These are phyloP conservation scores for Scheffersomyces segobiensis DNA, from an alignment of 1,139 yeast genomes.

Conservation along the genomic window DNA sequence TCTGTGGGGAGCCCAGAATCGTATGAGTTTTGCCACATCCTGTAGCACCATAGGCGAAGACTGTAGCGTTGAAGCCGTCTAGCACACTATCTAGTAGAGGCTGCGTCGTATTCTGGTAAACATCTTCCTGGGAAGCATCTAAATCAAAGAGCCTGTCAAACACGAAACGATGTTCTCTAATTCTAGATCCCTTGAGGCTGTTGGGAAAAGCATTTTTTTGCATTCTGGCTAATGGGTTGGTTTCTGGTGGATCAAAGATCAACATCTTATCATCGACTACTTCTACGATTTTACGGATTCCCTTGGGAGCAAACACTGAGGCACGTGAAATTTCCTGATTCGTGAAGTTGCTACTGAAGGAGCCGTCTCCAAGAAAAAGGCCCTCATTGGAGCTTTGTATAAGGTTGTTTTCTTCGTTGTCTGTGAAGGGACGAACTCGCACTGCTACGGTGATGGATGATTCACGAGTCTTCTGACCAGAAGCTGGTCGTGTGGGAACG, in stretches of 20 bases:
- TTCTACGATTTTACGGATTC: constrained; percentile 70
- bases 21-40: constrained; percentile 99
- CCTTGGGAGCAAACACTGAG: constrained; percentile 38
- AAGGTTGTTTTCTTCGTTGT: constrained; percentile 50
- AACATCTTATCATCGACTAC: constrained; percentile 89
- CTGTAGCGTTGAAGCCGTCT: constrained; percentile 87
- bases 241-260: constrained; percentile 83
- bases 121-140: constrained; percentile 61
- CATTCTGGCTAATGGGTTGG: constrained; percentile 64
- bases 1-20: constrained; percentile 69
- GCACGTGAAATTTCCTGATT: constrained; percentile 3
- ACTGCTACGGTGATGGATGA: constrained; percentile 79
- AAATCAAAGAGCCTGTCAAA: constrained; percentile 80
- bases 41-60: constrained; percentile 96
- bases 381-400: constrained; percentile 34
- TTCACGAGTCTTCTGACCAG: constrained; percentile 28
- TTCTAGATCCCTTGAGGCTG: constrained; percentile 41
- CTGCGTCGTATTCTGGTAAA: constrained; percentile 64
- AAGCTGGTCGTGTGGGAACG: not conserved
- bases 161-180: constrained; percentile 76
- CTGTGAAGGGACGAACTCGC: constrained; percentile 82
- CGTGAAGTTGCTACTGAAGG: constrained; percentile 27
- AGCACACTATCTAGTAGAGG: constrained; percentile 74
- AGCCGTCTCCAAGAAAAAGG: constrained; percentile 60
- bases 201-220: constrained; percentile 59